Base-by-base conservation (phyloP, 805 yeast genomes). In the Metschnikowia henanensis region DNA sequence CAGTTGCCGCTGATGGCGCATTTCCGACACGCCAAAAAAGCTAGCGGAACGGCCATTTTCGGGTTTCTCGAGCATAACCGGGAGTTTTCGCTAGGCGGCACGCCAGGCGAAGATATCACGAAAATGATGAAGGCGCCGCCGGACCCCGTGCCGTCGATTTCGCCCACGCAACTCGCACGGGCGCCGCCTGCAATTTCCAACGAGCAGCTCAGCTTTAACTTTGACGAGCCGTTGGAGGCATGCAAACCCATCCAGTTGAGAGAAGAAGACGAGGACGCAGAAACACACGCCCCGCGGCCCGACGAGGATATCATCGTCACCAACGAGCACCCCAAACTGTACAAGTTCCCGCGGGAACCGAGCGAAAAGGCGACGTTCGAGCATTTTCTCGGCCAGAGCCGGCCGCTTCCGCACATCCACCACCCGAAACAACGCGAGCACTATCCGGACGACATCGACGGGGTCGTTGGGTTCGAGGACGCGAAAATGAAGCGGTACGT, bases 11-110 rank as follows among this genome's bases (percentile, higher is more conserved):
- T 35, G 45, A 35, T 29, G 52, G 44, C 53, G 41, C 40, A 55
- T 31, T 39, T 45, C 25, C 49, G 52, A 23, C 92, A 85, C 58
- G 64, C 75, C 41, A 76, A 87, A 51, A 79, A 80, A 45, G 71
- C 78, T 16, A 83, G 90, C 66, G 95, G 95, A 12, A 83, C 92
- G 4, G 92, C 87, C 2, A 85, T 86, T 21, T 86, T 86, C 62
- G 95, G 95, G 0, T 85, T 77, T 52, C 66, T 73, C 7, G 81
- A 79, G 35, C 91, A 85, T 59, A 74, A 75, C 46, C 77, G 79
- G 45, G 84, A 80, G 36, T 61, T 85, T 29, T 79, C 87, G 2
- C 74, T 85, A 35, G 76, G 81, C 6, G 85, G 84, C 10, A 41
- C 70, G 4, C 47, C 59, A 28, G 30, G 17, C 10, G 45, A 43